Evolutionary conservation across 495 filamentous ascomycete species (phyloP).

Genomic region (Xylaria acuta): DNA sequence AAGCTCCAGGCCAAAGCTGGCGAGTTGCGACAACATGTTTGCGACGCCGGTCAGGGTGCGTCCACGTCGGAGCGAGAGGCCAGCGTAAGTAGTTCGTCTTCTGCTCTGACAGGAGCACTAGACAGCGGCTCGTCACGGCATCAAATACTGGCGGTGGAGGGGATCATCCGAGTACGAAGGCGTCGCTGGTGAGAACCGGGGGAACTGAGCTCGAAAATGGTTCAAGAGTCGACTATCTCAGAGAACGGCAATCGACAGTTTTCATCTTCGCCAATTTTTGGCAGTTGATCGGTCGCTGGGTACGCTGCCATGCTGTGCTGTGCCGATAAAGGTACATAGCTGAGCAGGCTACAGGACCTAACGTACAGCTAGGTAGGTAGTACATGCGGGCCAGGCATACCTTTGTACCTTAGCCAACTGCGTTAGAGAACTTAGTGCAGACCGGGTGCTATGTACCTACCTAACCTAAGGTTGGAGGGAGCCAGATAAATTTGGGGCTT

Average conservation of each 20-base stretch:
- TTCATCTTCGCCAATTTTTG: slow-evolving; percentile 35
- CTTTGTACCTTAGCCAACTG: too few relatives aligned
- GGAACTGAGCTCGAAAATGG: neutral
- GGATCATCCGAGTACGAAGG: slow-evolving; percentile 15
- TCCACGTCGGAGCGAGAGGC: slow-evolving; percentile 29
- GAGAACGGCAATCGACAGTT: slow-evolving; percentile 32
- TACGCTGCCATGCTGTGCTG: neutral
- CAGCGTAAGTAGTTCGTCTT: slow-evolving; percentile 27
- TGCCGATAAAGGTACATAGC: slow-evolving; percentile 6
- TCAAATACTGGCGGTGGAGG: slow-evolving; percentile 25
- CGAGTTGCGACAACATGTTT: slow-evolving; percentile 44
- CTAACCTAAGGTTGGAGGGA: too few relatives aligned
- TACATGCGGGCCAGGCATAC: neutral
- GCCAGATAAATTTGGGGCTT: too few relatives aligned
- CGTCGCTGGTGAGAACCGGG: neutral
- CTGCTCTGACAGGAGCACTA: slow-evolving; percentile 35
- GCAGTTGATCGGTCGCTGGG: slow-evolving; percentile 22
- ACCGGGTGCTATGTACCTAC: too few relatives aligned
- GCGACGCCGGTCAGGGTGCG: slow-evolving; percentile 26
- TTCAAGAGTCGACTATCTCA: neutral
- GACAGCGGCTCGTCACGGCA: slow-evolving; percentile 35
- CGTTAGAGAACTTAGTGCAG: too few relatives aligned
- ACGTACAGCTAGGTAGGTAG: neutral
- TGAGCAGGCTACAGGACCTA: slow-evolving; percentile 5
- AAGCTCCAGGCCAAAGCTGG: slow-evolving; percentile 49